Evolutionary conservation across 139 green algal genomes (phyloP), one percentile per base, ranked within the genome.

Genomic region (Chlorella sp.): DNA sequence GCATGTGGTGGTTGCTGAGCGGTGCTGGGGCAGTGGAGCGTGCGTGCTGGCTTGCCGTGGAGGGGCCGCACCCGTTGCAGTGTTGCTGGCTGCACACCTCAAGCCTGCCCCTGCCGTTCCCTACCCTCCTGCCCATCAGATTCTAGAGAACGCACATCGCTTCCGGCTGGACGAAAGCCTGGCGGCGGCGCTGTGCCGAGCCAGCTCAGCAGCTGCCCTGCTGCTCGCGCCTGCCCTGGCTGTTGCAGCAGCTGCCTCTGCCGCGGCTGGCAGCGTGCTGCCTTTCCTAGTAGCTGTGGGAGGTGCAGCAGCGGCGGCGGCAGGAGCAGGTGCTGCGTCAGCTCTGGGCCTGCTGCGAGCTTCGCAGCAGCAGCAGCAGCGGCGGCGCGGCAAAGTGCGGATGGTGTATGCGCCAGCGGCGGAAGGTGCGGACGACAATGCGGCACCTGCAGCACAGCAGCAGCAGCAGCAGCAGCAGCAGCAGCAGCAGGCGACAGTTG

Each of bases 161-260:
- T 88, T 90, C 62, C 67, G 87, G 26, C 65, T 88, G 67, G 86
- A 90, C 65, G 83, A 90, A 24, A 86, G 41, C 78, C 54, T 90
- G 46, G 83, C 83, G 24, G 87, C 82, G 0, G 67, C 62, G 41
- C 74, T 85, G 26, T 67, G 38, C 20, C 58, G 67, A 16, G 26
- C 58, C 20, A 69, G 60, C 9, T 73, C 43, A 5, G 46, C 36
- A 0, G 44, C 36, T 2, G 75, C 56, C 62, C 72, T 83, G 73
- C 28, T 72, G 43, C 74, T 85, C 22, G 38, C 43, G 44, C 68
- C 79, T 1, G 54, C 83, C 8, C 62, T 88, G 32, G 83, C 51
- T 2, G 36, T 40, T 5, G 70, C 80, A 13, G 75, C 83, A 3
- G 38, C 43, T 11, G 28, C 70, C 20, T 60, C 86, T 9, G 82